A percentile compares a stretch with the other conserved stretches of the same genome.
Conservation (phyloP, 495 filamentous ascomycete species). For the Penicillium egyptiacum region DNA sequence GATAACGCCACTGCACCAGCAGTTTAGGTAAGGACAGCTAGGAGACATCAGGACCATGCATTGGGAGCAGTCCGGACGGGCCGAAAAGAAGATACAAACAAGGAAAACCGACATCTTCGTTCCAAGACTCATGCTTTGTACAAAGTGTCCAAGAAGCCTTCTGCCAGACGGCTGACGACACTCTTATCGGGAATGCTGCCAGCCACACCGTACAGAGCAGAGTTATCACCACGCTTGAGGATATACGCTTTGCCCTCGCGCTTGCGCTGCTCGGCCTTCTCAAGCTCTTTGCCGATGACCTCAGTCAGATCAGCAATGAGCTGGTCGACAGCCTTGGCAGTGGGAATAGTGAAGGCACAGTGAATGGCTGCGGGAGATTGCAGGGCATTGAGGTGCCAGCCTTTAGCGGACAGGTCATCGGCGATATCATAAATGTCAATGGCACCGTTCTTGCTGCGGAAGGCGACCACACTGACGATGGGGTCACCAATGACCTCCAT, state of each 20-base stretch:
- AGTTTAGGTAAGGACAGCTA: slow-evolving; percentile 12
- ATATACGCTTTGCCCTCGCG: slow-evolving; percentile 58
- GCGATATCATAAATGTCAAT: slow-evolving; percentile 87
- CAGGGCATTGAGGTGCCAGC: slow-evolving; percentile 95
- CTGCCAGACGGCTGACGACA: slow-evolving; percentile 85
- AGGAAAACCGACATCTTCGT: background rate
- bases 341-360: slow-evolving; percentile 89
- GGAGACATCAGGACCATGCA: slow-evolving; percentile 12
- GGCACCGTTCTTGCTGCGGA: slow-evolving; percentile 63
- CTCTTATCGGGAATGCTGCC: slow-evolving; percentile 94
- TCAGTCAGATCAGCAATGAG: slow-evolving; percentile 75
- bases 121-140: slow-evolving; percentile 74
- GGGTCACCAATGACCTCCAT: slow-evolving; percentile 82
- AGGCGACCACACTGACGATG: slow-evolving; percentile 86
- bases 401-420: slow-evolving; percentile 74
- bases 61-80: background rate
- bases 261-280: slow-evolving; percentile 72
- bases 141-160: slow-evolving; percentile 89
- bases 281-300: slow-evolving; percentile 75
- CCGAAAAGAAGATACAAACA: slow-evolving; percentile 17
- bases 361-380: slow-evolving; percentile 94
- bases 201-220: slow-evolving; percentile 92
- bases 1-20: slow-evolving; percentile 12
- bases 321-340: slow-evolving; percentile 73
- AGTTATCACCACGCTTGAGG: slow-evolving; percentile 62